Percentiles rank a stretch among this genome's conserved stretches.
Conservation (phyloP, 495 filamentous ascomycete species). For the Annulohypoxylon moriforme region DNA sequence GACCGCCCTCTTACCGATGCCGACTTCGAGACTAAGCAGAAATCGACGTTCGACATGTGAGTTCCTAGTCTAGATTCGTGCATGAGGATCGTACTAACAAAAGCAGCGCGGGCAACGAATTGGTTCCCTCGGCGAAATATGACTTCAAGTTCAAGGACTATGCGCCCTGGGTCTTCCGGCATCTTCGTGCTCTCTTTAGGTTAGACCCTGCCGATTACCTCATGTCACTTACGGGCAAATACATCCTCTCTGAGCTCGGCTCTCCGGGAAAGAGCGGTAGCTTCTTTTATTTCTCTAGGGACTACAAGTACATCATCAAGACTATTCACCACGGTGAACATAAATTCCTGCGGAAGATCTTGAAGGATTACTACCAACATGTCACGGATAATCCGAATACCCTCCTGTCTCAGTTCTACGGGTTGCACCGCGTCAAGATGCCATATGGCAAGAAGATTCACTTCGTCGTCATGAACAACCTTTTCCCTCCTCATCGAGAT, state of each 20-base stretch:
- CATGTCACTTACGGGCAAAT: conserved; percentile 98
- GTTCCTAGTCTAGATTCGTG: conserved; percentile 42
- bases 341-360: conserved; percentile 89
- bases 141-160: conserved; percentile 99
- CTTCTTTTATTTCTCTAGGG: conserved; percentile 99
- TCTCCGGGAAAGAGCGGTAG: conserved; percentile 98
- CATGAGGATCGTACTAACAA: conserved; percentile 23
- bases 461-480: conserved; percentile 99
- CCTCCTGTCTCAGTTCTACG: conserved; percentile 97
- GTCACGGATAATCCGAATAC: conserved; percentile 95
- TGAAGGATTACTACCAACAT: conserved; percentile 94
- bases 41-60: conserved; percentile 98
- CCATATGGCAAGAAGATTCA: conserved; percentile 98
- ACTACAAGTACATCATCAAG: conserved; percentile 99
- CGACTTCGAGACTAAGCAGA: conserved; percentile 92
- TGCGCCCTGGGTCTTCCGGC: conserved; percentile 98
- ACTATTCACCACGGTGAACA: conserved; percentile 98
- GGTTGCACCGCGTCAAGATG: conserved; percentile 97
- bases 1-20: conserved; percentile 86
- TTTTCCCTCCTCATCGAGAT: conserved; percentile 96
- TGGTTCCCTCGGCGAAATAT: conserved; percentile 98
- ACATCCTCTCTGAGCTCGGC: conserved; percentile 96
- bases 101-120: conserved; percentile 87
- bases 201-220: conserved; percentile 98
- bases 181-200: conserved; percentile 86